Conservation (phyloP, 2,329 filamentous ascomycete species). For the Sporothrix variecibatus region DNA sequence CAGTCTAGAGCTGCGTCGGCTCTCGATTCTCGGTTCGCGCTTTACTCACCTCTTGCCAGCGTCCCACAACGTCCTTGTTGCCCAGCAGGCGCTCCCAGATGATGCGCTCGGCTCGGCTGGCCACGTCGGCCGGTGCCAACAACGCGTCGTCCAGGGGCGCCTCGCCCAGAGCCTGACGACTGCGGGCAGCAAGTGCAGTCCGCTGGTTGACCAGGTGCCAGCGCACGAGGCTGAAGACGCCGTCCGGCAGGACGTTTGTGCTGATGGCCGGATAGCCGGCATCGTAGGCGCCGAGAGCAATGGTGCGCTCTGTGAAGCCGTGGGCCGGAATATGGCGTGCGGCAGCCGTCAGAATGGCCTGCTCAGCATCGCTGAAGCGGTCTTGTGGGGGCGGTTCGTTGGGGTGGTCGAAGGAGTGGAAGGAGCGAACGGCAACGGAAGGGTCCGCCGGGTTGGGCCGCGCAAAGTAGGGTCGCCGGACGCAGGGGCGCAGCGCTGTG, state of each 20-base stretch:
- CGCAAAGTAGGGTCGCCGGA: not conserved
- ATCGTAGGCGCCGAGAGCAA: slow-evolving; percentile 78
- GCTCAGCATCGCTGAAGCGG: slow-evolving; percentile 69
- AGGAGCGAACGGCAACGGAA: slow-evolving; percentile 43
- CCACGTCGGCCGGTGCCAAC: slow-evolving; percentile 44
- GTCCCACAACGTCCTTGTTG: slow-evolving; percentile 70
- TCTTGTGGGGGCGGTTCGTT: slow-evolving; percentile 61
- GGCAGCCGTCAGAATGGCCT: slow-evolving; percentile 77
- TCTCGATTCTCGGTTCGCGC: not conserved
- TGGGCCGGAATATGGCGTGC: slow-evolving; percentile 74
- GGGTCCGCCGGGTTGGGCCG: slow-evolving; percentile 1
- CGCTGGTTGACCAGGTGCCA: slow-evolving; percentile 74
- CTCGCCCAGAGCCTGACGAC: slow-evolving; percentile 43
- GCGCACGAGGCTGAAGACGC: slow-evolving; percentile 77
- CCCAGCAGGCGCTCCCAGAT: slow-evolving; percentile 75
- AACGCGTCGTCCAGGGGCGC: not conserved
- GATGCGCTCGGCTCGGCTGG: slow-evolving; percentile 67
- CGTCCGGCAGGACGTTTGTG: slow-evolving; percentile 76
- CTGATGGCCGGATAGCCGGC: slow-evolving; percentile 85
- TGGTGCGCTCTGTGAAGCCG: slow-evolving; percentile 76
- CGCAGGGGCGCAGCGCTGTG: not conserved
- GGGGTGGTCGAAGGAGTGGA: slow-evolving; percentile 76
- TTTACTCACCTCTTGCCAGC: slow-evolving; percentile 79
- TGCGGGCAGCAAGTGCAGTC: slow-evolving; percentile 54
- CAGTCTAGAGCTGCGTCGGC: not conserved